These are phyloP conservation scores for Leucosporidium yakuticum DNA, from an alignment of 768 basidiomycete species.

Conservation along the genomic window DNA sequence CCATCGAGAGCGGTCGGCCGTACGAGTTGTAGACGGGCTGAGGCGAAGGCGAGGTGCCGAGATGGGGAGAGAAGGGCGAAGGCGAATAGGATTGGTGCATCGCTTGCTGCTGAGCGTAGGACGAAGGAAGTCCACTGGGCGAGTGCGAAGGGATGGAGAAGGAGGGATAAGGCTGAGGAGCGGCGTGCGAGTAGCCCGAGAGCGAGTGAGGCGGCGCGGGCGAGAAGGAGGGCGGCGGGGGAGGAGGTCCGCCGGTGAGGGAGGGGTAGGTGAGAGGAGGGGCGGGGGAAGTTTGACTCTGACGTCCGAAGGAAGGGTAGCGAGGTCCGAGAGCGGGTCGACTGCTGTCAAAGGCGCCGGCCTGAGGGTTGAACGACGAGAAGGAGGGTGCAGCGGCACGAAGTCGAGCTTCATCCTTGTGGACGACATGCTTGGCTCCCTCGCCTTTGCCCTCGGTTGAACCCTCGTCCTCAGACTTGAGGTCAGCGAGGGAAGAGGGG, in stretches of 20 bases:
- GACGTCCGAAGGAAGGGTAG: not conserved
- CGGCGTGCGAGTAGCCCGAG: not conserved
- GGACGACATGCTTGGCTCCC: not conserved
- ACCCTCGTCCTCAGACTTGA: slow-evolving; percentile 75
- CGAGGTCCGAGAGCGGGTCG: not conserved
- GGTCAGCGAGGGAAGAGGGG: slow-evolving; percentile 74
- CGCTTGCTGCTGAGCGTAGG: slow-evolving; percentile 8
- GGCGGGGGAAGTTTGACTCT: not conserved
- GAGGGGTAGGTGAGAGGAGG: slow-evolving; percentile 6
- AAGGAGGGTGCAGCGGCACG: slow-evolving; percentile 27
- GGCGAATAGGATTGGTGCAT: slow-evolving; percentile 6
- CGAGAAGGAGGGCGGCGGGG: not conserved
- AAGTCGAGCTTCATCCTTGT: slow-evolving; percentile 25
- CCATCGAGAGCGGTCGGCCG: slow-evolving; percentile 11
- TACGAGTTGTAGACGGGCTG: not conserved
- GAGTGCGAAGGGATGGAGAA: not conserved
- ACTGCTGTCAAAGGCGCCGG: not conserved
- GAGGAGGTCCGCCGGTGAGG: not conserved
- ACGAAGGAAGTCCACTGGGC: not conserved
- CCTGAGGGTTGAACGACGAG: slow-evolving; percentile 18
- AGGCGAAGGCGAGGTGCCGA: slow-evolving; percentile 3
- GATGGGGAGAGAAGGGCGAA: slow-evolving; percentile 1
- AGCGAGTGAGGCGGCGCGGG: not conserved
- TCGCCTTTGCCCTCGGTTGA: slow-evolving; percentile 20
- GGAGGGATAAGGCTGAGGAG: slow-evolving; percentile 10